These are phyloP conservation scores for Fusarium illudens DNA, from an alignment of 2,329 filamentous ascomycete genomes.

Conservation along the genomic window DNA sequence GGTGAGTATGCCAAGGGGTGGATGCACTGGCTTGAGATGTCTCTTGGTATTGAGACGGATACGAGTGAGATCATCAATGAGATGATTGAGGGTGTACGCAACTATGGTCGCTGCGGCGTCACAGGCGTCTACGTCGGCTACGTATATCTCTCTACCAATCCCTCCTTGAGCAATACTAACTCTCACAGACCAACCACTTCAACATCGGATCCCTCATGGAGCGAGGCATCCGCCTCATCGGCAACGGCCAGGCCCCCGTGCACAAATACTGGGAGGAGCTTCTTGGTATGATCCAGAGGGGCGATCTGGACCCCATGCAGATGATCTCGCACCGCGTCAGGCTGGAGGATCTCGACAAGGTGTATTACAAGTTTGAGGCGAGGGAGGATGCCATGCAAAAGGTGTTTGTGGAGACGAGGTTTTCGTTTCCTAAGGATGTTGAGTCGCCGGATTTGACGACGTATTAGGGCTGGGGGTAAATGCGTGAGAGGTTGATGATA, in stretches of 20 bases:
- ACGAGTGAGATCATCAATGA: conserved; percentile 84
- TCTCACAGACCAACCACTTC: conserved; percentile 56
- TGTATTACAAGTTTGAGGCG: conserved; percentile 70
- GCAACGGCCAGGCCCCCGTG: conserved; percentile 74
- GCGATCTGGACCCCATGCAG: conserved; percentile 76
- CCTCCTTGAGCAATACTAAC: neutral
- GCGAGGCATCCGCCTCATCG: conserved; percentile 80
- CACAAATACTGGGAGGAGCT: conserved; percentile 86
- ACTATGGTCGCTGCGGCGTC: conserved; percentile 77
- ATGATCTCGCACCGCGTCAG: conserved; percentile 84
- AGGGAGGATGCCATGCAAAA: conserved; percentile 80
- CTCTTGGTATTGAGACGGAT: conserved; percentile 79
- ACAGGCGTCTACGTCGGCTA: conserved; percentile 75
- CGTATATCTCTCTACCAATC: conserved; percentile 49
- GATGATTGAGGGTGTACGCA: conserved; percentile 78
- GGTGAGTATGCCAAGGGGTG: conserved; percentile 70
- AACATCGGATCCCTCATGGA: conserved; percentile 88
- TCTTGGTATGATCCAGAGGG: conserved; percentile 71
- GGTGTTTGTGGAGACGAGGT: conserved; percentile 72
- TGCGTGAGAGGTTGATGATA: neutral
- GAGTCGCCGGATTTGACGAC: conserved; percentile 24
- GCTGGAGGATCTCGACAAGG: conserved; percentile 75
- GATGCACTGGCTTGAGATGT: conserved; percentile 66
- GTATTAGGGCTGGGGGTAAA: conserved; percentile 15
- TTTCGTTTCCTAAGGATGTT: conserved; percentile 57